Evolutionary conservation across 164 flowering plant species (phyloP), one percentile per base, ranked within the genome.

Genomic region (Saururus chinensis): DNA sequence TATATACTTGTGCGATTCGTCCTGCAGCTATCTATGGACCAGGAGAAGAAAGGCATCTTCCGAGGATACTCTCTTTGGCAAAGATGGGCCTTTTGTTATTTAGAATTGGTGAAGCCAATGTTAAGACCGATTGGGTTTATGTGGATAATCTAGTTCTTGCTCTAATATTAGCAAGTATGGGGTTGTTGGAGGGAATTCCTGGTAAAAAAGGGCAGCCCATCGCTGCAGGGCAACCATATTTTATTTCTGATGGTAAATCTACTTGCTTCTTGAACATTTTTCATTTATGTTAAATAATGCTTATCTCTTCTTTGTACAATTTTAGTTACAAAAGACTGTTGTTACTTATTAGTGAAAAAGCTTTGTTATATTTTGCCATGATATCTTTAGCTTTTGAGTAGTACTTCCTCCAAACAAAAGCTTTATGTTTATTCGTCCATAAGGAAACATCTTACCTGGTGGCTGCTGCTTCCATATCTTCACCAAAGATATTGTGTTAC

Each of bases 11-110:
- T 79, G 97, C 89, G 4, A 68, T 93, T 22, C 97, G 99, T 65
- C 91, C 99, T 23, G 97, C 95, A 70, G 97, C 88, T 64, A 90
- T 90, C 19, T 93, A 90, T 75, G 97, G 99, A 48, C 99, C 99
- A 7, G 96, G 97, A 64, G 99, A 93, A 83, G 95, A 93, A 64
- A 82, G 97, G 70, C 95, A 88, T 68, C 67, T 93, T 23, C 96
- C 96, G 0, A 78, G 96, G 80, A 85, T 93, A 49, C 61, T 93
- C 4, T 79, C 81, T 56, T 64, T 88, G 26, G 87, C 95, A 21
- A 88, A 87, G 75, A 64, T 79, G 68, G 99, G 97, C 26, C 74
- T 93, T 61, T 37, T 83, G 25, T 66, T 69, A 35, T 93, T 86
- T 73, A 85, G 68, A 73, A 71, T 85, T 60, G 97, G 97, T 59